These are phyloP conservation scores for Falciphora oryzae DNA, from an alignment of 2,329 filamentous ascomycete species.

Conservation along the genomic window DNA sequence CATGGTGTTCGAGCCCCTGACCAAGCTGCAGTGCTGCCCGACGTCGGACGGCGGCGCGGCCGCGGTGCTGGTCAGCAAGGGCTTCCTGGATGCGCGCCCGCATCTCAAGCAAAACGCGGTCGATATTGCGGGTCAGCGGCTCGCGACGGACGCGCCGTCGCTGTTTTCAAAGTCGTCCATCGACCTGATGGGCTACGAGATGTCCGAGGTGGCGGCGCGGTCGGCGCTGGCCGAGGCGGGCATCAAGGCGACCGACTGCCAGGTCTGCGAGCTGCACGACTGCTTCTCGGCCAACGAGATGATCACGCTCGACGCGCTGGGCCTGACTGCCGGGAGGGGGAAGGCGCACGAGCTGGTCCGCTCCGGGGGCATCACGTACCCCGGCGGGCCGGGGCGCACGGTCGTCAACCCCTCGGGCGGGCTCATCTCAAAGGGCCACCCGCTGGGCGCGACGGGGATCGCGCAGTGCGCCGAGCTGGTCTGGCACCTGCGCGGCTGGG, in stretches of 20 bases:
- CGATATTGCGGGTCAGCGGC: slow-evolving; percentile 77
- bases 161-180: slow-evolving; percentile 78
- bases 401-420: slow-evolving; percentile 92
- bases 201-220: slow-evolving; percentile 66
- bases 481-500: slow-evolving; percentile 94
- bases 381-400: slow-evolving; percentile 51
- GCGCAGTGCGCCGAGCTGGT: slow-evolving; percentile 93
- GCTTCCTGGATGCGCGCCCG: slow-evolving; percentile 79
- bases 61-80: slow-evolving; percentile 80
- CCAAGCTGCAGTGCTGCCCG: slow-evolving; percentile 97
- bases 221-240: slow-evolving; percentile 70
- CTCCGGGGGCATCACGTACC: slow-evolving; percentile 84
- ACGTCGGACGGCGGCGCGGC: slow-evolving; percentile 91
- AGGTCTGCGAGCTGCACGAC: slow-evolving; percentile 90
- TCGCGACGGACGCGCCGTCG: slow-evolving; percentile 76
- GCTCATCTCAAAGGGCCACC: slow-evolving; percentile 93
- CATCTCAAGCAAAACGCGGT: slow-evolving; percentile 93
- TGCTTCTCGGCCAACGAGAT: slow-evolving; percentile 97
- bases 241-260: slow-evolving; percentile 61
- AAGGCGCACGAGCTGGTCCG: slow-evolving; percentile 91
- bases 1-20: slow-evolving; percentile 80
- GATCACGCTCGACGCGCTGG: slow-evolving; percentile 81
- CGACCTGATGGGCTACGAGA: slow-evolving; percentile 83
- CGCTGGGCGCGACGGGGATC: slow-evolving; percentile 87
- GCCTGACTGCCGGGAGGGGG: slow-evolving; percentile 62